Evolutionary conservation across 1,139 yeast genomes (phyloP).

Genomic region (Debaryomyces udenii): DNA sequence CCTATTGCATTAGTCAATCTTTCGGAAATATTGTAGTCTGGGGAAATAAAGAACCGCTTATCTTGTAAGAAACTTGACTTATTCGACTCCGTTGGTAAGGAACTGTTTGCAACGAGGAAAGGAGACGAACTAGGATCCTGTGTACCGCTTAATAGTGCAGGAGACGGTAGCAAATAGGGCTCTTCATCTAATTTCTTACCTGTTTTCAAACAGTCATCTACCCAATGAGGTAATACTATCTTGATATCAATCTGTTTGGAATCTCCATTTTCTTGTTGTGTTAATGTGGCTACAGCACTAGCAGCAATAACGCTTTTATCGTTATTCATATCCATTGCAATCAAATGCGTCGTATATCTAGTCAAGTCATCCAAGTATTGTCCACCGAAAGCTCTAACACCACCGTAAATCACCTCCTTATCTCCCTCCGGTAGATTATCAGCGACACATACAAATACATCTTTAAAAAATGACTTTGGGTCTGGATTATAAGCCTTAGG

Average conservation of each 20-base stretch:
- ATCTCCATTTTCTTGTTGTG: slow-evolving; percentile 16
- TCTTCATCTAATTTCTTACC: slow-evolving; percentile 54
- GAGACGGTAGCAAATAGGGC: slow-evolving; percentile 51
- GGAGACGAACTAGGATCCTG: slow-evolving; percentile 10
- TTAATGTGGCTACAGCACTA: slow-evolving; percentile 37
- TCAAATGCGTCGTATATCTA: slow-evolving; percentile 74
- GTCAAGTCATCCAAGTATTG: slow-evolving; percentile 65
- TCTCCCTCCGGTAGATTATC: slow-evolving; percentile 63
- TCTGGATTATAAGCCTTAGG: slow-evolving; percentile 66
- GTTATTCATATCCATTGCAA: slow-evolving; percentile 59
- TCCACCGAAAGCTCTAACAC: slow-evolving; percentile 77
- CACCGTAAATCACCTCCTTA: slow-evolving; percentile 65
- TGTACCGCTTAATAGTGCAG: slow-evolving; percentile 16
- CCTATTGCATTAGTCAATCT: slow-evolving; percentile 29
- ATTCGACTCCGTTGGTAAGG: slow-evolving; percentile 12
- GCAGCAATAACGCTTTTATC: slow-evolving; percentile 49
- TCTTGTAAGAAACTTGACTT: slow-evolving; percentile 22
- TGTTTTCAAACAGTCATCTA: slow-evolving; percentile 64
- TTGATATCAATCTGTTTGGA: slow-evolving; percentile 43
- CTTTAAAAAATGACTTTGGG: slow-evolving; percentile 63
- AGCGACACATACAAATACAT: slow-evolving; percentile 61
- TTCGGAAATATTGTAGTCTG: slow-evolving; percentile 40
- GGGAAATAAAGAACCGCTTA: slow-evolving; percentile 33
- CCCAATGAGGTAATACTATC: slow-evolving; percentile 77
- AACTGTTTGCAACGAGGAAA: slow-evolving; percentile 14